Percentiles rank a stretch among this genome's conserved stretches.
These are phyloP conservation scores for Triticum dicoccoides DNA, from an alignment of 176 grass and related monocot genomes.

Conservation along the genomic window DNA sequence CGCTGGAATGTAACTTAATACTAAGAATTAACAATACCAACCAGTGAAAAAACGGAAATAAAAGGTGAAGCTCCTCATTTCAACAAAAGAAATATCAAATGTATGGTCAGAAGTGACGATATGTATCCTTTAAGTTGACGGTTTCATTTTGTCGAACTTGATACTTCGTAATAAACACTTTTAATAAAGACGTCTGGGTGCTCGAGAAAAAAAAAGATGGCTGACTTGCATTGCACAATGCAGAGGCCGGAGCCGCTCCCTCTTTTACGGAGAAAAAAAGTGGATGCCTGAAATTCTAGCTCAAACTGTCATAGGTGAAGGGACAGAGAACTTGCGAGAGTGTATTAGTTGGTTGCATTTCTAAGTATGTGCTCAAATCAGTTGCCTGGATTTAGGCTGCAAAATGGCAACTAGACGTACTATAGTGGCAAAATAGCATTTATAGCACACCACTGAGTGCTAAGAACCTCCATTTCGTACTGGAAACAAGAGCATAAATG, in stretches of 20 bases:
- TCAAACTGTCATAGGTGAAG: neutral
- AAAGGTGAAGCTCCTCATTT: neutral
- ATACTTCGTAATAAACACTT: neutral
- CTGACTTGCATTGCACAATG: neutral
- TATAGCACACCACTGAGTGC: neutral
- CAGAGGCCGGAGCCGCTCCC: neutral
- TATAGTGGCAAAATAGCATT: neutral
- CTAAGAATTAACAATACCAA: neutral
- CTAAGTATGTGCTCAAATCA: constrained; percentile 6
- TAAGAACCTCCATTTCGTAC: neutral
- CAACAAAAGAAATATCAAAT: neutral
- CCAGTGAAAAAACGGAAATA: neutral
- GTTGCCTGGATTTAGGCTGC: neutral
- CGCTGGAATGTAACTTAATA: neutral
- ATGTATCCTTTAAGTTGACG: neutral
- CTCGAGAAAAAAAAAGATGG: neutral
- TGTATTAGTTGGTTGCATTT: neutral
- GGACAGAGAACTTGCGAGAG: neutral
- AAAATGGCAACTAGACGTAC: neutral
- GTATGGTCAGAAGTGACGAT: neutral
- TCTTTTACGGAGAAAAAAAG: neutral
- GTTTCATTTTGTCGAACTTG: neutral
- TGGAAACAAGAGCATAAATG: neutral
- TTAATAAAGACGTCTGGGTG: neutral
- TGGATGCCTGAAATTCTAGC: constrained; percentile 3